A percentile compares a stretch with the other conserved stretches of the same genome.
Conservation (phyloP, 176 grass and related monocot species). For the Musa schizocarpa region DNA sequence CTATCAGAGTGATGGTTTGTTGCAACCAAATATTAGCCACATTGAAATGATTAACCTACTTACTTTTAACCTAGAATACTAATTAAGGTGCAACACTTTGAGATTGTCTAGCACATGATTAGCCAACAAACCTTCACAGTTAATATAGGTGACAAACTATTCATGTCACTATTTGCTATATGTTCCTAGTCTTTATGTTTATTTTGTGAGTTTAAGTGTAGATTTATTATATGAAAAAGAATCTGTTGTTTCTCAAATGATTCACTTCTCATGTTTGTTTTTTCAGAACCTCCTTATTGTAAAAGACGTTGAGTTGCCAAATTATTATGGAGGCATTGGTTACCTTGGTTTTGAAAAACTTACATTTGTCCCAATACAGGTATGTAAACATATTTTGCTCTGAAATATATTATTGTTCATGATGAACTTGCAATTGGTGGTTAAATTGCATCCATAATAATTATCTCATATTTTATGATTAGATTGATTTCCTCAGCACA, state of each 20-base stretch:
- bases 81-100: no score
- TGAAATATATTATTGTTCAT: background rate
- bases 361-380: slow-evolving; percentile 96
- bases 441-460: background rate
- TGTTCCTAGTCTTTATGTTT: background rate
- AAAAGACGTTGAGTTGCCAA: slow-evolving; percentile 62
- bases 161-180: no score
- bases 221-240: background rate
- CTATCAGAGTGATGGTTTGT: no score
- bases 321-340: slow-evolving; percentile 68
- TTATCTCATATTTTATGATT: background rate
- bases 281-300: slow-evolving; percentile 86
- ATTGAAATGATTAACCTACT: no score
- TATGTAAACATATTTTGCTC: slow-evolving; percentile 24
- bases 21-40: no score
- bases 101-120: no score
- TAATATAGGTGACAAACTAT: no score
- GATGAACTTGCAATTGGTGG: no score
- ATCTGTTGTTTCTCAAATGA: background rate
- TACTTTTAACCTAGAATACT: no score
- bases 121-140: no score
- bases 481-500: background rate
- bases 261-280: slow-evolving; percentile 5
- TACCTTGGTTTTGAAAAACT: slow-evolving; percentile 93
- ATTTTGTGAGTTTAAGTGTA: background rate